Evolutionary conservation across 306 rosid genomes (phyloP), one percentile per base, ranked within the genome.

Genomic region (Gastrolobium villosum): DNA sequence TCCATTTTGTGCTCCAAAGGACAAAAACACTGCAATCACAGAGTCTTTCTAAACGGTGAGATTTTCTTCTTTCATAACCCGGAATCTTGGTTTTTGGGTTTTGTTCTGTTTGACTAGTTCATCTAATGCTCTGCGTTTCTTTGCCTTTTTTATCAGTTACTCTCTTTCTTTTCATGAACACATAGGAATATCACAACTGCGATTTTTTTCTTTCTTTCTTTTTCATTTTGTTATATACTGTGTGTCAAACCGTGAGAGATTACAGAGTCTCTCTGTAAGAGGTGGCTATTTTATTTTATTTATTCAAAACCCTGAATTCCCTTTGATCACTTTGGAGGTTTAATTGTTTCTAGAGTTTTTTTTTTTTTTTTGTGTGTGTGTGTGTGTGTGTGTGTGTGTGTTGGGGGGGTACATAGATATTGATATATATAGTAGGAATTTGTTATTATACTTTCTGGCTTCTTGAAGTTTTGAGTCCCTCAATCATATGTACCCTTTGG

Each of bases 391-490:
- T 50, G 26, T 20, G 26, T 20, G 26, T 20, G 26, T 20, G 26
- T 20, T 20, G 26, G 26, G 26, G 10, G 44, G 2, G 57, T 10
- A 32, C 44, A 40, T 6, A 46, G 36, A 28, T 44, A 44, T 28
- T 13, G 3, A 35, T 37, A 65, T 40, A 13, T 54, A 54, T 8
- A 13, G 37, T 80, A 7, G 7, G 34, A 54, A 31, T 40, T 5
- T 64, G 53, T 54, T 41, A 1, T 5, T 41, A 1, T 9, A 8
- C 61, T 43, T 49, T 62, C 10, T 10, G 54, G 6, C 32, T 35
- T 59, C 41, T 6, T 40, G 14, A 31, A 57, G 43, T 76, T 74
- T 74, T 26, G 49, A 68, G 28, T 31, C 52, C 60, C 36, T 32
- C 62, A 14, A 52, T 40, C 5, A 40, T 41, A 8, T 30, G 26